phyloP scores from a whole-genome alignment of 108 stramenopile species.

The Nannochloropsis salina region DNA sequence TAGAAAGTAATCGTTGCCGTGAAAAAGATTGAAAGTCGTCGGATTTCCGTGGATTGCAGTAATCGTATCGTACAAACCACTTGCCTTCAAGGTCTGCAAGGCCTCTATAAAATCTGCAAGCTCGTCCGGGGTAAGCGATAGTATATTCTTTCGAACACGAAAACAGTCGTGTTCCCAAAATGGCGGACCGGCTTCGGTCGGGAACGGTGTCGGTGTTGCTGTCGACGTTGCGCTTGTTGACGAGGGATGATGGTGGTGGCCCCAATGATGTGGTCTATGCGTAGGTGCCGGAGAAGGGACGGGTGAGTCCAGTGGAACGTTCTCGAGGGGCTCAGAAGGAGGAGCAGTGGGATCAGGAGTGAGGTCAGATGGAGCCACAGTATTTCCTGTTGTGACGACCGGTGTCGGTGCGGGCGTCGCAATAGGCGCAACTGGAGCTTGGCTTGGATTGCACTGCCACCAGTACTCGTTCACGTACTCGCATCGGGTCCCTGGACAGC shows the following conservation, averaged over 20 bases:
- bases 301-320: neutral
- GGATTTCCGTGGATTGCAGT: neutral
- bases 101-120: slow-evolving; percentile 16
- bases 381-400: neutral
- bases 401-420: neutral
- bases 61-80: slow-evolving; percentile 1
- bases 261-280: no score
- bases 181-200: slow-evolving; percentile 3
- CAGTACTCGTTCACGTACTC: slow-evolving; percentile 18
- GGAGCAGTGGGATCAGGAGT: neutral
- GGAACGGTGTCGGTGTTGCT: neutral
- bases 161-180: slow-evolving; percentile 3
- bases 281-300: neutral
- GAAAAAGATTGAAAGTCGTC: slow-evolving; percentile 2
- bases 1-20: neutral
- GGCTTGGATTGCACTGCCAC: slow-evolving; percentile 5
- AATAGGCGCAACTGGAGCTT: neutral
- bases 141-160: neutral
- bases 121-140: neutral
- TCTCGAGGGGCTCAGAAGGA: neutral
- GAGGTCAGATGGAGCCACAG: neutral
- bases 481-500: neutral
- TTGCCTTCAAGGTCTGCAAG: neutral
- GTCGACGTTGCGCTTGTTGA: neutral
- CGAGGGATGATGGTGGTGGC: no score